Base-by-base conservation (phyloP, 768 basidiomycete genomes). In the Lentinula raphanica region DNA sequence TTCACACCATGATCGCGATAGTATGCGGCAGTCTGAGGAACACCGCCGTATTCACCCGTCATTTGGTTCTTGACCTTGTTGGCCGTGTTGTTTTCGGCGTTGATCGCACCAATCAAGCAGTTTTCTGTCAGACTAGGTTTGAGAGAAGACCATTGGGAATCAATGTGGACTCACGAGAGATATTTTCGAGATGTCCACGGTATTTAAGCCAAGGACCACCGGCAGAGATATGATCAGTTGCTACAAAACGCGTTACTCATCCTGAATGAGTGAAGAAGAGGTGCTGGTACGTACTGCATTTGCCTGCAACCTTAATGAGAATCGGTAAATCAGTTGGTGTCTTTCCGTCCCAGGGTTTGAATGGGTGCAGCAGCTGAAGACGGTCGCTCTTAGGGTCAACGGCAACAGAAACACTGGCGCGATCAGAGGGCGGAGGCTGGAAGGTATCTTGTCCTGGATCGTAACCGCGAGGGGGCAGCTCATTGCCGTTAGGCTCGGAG, bases 171-270 rank as follows among this genome's bases (percentile, higher is more conserved):
- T 61, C 61, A 90, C 90, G 92, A 31, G 95, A 97, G 71, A 97
- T 98, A 81, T 98, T 98, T 73, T 97, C 83, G 68, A 98, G 87
- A 75, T 98, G 96, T 62, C 96, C 96, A 79, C 96, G 93, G 82
- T 95, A 98, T 78, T 98, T 98, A 79, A 98, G 85, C 96, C 96
- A 98, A 45, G 96, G 96, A 59, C 96, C 96, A 79, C 95, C 96
- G 69, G 95, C 95, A 60, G 88, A 91, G 73, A 96, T 94, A 74
- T 96, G 93, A 72, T 96, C 94, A 63, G 94, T 94, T 40, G 93
- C 83, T 85, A 60, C 1, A 49, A 36, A 42, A 39, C 58, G 58
- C 15, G 63, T 9, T n/a, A 45, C 19, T 17, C 3, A 9, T 6
- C 56, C 40, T 17, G n/a, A 31, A 28, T 7, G 44, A 1, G 23